Base-by-base conservation (phyloP, 1,284 basidiomycete genomes). In the Leccinum pseudoinsigne region DNA sequence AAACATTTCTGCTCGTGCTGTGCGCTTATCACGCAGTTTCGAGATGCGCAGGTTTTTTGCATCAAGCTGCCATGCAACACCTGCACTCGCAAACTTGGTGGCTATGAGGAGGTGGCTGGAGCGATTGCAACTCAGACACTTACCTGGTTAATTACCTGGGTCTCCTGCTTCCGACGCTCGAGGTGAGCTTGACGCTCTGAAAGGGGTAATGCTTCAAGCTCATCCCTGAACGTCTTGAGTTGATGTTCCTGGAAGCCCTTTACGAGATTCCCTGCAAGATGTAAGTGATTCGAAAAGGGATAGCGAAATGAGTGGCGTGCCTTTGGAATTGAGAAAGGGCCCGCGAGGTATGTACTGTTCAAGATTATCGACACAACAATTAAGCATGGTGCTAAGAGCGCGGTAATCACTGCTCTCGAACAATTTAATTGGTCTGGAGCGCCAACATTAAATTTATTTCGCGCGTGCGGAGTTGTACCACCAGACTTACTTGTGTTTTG, bases 301-400 rank as follows among this genome's bases (percentile, higher is more conserved):
- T 21, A 40, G 55, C 1, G 4, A 51, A 47, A 55, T 45, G 45
- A 31, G 26, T 10, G 14, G 53, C 68, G 9, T 66, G 26, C 73
- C 71, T 71, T 64, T 72, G 21, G 60, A 38, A 57, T 60, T 63
- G 42, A 74, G 62, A 59, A 73, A 72, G 12, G 71, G 72, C 2
- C 71, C 71, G 8, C 71, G 72, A 40, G 69, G 69, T 50, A 75
- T 62, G 53, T 72, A 75, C 45, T 64, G 62, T 55, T 72, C 58
- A 38, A 73, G 64, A 34, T 57, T 7, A 5, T n/a, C 45, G 42
- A 68, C 59, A 54, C 1, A 59, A 18, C 68, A 68, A 23, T 55
- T 3, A n/a, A 69, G 60, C 54, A 63, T 64, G 34, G 21, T 28
- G 59, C 64, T 59, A n/a, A 72, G 3, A 6, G 62, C 50, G 42